These are phyloP conservation scores for Aspergillus pseudonomiae DNA, from an alignment of 2,329 filamentous ascomycete species.

Conservation along the genomic window DNA sequence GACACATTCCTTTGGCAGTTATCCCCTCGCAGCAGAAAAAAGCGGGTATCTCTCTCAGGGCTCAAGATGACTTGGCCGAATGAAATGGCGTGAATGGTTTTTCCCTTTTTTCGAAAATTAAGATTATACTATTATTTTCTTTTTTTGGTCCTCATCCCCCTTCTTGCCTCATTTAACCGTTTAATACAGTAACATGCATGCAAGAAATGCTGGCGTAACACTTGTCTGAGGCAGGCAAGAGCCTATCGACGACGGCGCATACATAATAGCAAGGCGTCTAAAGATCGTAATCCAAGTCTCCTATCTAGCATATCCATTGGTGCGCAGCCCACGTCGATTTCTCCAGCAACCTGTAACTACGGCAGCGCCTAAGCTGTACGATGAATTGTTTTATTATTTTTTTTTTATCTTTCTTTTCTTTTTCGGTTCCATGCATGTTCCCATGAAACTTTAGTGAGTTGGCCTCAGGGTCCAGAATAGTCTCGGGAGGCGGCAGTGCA, in stretches of 20 bases:
- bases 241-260: neutral
- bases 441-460: neutral
- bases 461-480: neutral
- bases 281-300: constrained; percentile 3
- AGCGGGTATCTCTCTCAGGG: constrained; percentile 3
- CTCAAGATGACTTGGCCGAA: constrained; percentile 2
- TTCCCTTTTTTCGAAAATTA: neutral
- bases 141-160: neutral
- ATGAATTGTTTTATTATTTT: neutral
- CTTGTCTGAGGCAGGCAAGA: constrained; percentile 1
- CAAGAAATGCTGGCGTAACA: constrained; percentile 2
- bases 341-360: neutral
- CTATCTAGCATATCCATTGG: constrained; percentile 9
- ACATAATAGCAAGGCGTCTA: constrained; percentile 4
- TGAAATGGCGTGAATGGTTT: neutral
- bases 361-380: neutral
- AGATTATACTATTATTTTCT: neutral
- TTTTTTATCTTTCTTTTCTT: neutral
- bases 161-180: constrained; percentile 1
- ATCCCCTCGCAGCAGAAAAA: constrained; percentile 9
- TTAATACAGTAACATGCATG: constrained; percentile 1
- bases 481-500: neutral
- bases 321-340: neutral
- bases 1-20: constrained; percentile 23
- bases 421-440: constrained; percentile 3